Base-by-base conservation (phyloP, 148 eudicot genomes). In the Rhododendron kiyosumense region DNA sequence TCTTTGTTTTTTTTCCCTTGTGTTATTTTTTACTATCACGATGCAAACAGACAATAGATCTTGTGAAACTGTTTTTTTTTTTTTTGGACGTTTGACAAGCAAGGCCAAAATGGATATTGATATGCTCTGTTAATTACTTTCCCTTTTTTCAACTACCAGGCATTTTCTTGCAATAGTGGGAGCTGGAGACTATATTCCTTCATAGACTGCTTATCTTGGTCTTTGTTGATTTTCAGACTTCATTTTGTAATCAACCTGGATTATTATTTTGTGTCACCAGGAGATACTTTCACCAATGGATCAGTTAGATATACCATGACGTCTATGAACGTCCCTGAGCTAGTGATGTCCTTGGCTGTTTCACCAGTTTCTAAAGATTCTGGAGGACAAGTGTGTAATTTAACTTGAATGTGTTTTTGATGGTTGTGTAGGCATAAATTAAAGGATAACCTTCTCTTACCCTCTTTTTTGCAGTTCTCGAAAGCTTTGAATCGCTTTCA, bases 401-500 rank as follows among this genome's bases (percentile, higher is more conserved):
- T 67, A 49, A 32, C 34, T 83, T 15, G n/a, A n/a, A 45, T 28
- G 63, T 59, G 5, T 36, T 34, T 67, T 82, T 18, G 2, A n/a
- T 69, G 63, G 61, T 67, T 86, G 30, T 43, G 78, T 75, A 45
- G 11, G 38, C 30, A 2, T 71, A 24, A 71, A 14, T 34, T 61
- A 41, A 22, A 82, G 41, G 52, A 20, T 73, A 22, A 17, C 28
- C 14, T 30, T 48, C 41, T 43, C 12, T 76, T 71, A 13, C 63
- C 54, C 80, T 67, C 85, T 88, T 82, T 82, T 84, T 87, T 87
- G 85, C 95, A 97, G 99, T 97, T 97, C 87, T 97, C 98, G 45
- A 97, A 97, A 93, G 99, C 99, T 76, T 88, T 97, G 89, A 97
- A 95, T 85, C 99, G 99, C 86, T 97, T 97, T 88, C 99, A 97